Evolutionary conservation across 805 yeast species (phyloP), one percentile per base, ranked within the genome.

Genomic region (Yarrowia divulgata): DNA sequence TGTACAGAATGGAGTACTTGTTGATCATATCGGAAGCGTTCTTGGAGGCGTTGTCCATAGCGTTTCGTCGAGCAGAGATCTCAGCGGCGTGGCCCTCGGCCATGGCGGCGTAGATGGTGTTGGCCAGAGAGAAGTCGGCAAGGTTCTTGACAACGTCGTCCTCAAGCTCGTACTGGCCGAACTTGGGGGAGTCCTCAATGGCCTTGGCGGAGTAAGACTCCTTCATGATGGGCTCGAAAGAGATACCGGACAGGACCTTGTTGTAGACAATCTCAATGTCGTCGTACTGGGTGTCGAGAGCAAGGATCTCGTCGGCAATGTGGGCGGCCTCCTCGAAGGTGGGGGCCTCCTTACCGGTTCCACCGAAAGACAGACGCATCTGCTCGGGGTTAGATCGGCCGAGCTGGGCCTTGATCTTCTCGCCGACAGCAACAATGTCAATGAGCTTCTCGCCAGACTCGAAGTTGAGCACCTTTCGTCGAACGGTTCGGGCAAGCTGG

Each of bases 41-140:
- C 95, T 95, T 94, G 75, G 98, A 93, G 73, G 99, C 99, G 79
- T 95, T 95, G 84, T 94, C 99, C 99, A 94, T 94, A 75, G 99
- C 98, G 81, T 92, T 94, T 88, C 99, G 93, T 89, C 99, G 93
- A 71, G 99, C 97, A 73, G 96, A 90, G 74, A 93, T 87, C 86
- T 94, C 99, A 70, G 98, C 91, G 72, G 98, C 98, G 82, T 94
- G 93, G 82, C 98, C 98, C 81, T 95, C 97, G 73, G 98, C 94
- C 86, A 93, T 86, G 71, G 97, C 98, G 77, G 93, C 83, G 80
- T 90, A 87, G 77, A 94, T 85, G 77, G 92, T 87, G 87, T 91
- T 93, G 74, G 98, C 93, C 75, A 95, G 85, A 62, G 96, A 85
- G 84, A 90, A 92, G 83, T 93, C 96, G 73, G 96, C 80, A 75